A percentile compares a stretch with the other conserved stretches of the same genome.
Conservation (phyloP, 306 rosid species). For the Prosopis cineraria region DNA sequence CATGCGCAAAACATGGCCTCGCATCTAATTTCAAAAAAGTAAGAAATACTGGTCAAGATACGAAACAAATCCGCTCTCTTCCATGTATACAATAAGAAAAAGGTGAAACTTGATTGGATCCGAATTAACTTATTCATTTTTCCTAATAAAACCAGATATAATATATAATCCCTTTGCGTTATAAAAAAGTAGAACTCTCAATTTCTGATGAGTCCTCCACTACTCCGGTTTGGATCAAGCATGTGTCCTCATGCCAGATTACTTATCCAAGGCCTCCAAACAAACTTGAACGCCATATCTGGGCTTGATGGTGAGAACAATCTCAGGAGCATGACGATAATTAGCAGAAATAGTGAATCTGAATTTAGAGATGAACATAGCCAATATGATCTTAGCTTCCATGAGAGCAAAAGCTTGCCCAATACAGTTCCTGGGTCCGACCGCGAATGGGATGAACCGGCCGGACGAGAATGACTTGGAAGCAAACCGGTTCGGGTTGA, state of each 20-base stretch:
- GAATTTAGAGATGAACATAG: conserved; percentile 72
- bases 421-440: conserved; percentile 87
- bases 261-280: conserved; percentile 58
- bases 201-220: background rate
- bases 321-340: conserved; percentile 92
- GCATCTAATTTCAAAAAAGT: too few relatives aligned
- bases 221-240: background rate
- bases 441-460: conserved; percentile 82
- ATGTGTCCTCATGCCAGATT: background rate
- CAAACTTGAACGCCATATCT: conserved; percentile 90
- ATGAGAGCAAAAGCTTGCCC: conserved; percentile 90
- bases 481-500: conserved; percentile 85
- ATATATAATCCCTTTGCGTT: background rate
- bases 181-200: background rate
- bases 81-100: background rate
- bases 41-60: too few relatives aligned
- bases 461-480: conserved; percentile 68
- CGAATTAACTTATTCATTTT: background rate
- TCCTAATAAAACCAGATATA: background rate
- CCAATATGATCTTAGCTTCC: conserved; percentile 93
- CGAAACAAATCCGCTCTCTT: background rate
- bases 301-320: conserved; percentile 89
- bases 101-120: background rate
- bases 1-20: too few relatives aligned
- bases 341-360: conserved; percentile 66